These are phyloP conservation scores for Globisporangium canariense DNA, from an alignment of 352 stramenopile species.

Conservation along the genomic window DNA sequence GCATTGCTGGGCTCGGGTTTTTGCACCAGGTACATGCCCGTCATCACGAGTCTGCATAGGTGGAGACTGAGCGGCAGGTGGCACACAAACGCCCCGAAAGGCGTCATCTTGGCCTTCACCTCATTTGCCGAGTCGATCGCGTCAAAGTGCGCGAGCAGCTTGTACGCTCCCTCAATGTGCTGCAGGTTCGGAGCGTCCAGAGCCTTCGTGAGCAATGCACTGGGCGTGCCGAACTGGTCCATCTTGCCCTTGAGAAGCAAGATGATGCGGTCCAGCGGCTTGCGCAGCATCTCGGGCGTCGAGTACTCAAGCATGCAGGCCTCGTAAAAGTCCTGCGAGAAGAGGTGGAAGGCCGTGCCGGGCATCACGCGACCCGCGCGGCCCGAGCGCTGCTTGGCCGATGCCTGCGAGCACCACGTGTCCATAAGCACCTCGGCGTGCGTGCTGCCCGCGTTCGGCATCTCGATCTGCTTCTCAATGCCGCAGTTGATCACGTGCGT, in stretches of 20 bases:
- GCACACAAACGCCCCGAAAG: slow-evolving; percentile 77
- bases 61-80: slow-evolving; percentile 74
- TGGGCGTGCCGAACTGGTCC: slow-evolving; percentile 66
- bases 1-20: slow-evolving; percentile 15
- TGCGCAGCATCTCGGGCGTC: slow-evolving; percentile 77
- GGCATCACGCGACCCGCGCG: slow-evolving; percentile 92
- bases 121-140: slow-evolving; percentile 65
- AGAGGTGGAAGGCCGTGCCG: slow-evolving; percentile 90
- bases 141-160: slow-evolving; percentile 61
- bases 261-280: slow-evolving; percentile 78
- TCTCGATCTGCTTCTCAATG: slow-evolving; percentile 84
- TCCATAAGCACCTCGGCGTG: slow-evolving; percentile 73
- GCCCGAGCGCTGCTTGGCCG: slow-evolving; percentile 75
- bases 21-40: slow-evolving; percentile 41
- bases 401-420: slow-evolving; percentile 94
- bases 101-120: slow-evolving; percentile 53
- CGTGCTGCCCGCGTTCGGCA: slow-evolving; percentile 62
- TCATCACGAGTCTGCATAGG: slow-evolving; percentile 72
- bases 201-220: slow-evolving; percentile 58
- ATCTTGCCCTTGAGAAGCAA: slow-evolving; percentile 75
- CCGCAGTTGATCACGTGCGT: slow-evolving; percentile 86
- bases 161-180: slow-evolving; percentile 78
- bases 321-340: slow-evolving; percentile 62
- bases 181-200: slow-evolving; percentile 62
- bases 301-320: slow-evolving; percentile 78